phyloP scores from a whole-genome alignment of 2,329 filamentous ascomycete genomes.

The Sporothrix pseudoabietina region DNA sequence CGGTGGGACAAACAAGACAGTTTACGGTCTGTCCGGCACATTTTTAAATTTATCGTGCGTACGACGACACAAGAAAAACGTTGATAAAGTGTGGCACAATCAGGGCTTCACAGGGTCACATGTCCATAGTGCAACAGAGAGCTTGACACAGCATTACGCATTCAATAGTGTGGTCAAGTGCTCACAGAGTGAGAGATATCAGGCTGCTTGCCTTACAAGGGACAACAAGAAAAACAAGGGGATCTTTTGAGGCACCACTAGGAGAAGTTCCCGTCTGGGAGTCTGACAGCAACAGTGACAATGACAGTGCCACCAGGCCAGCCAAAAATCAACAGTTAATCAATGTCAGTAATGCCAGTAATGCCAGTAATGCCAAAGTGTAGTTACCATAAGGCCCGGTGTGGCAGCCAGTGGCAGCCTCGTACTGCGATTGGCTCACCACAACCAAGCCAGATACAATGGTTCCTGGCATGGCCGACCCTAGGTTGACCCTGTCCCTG shows the following conservation, averaged over 20 bases:
- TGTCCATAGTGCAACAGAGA: background rate
- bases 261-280: background rate
- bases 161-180: background rate
- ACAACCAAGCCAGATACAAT: background rate
- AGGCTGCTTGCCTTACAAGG: constrained; percentile 11
- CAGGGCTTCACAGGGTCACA: background rate
- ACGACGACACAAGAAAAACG: background rate
- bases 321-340: background rate
- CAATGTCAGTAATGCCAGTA: background rate
- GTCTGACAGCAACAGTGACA: background rate
- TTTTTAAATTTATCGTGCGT: background rate
- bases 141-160: constrained; percentile 17
- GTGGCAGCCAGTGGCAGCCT: constrained; percentile 4
- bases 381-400: background rate
- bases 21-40: background rate
- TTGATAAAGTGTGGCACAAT: background rate
- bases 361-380: background rate
- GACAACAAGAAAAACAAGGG: background rate
- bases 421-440: constrained; percentile 3
- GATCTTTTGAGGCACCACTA: background rate
- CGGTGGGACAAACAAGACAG: background rate
- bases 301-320: background rate
- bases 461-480: constrained; percentile 3
- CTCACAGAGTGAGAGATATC: background rate
- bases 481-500: constrained; percentile 3